These are phyloP conservation scores for Trematosphaeria pertusa DNA, from an alignment of 2,329 filamentous ascomycete species.

Conservation along the genomic window DNA sequence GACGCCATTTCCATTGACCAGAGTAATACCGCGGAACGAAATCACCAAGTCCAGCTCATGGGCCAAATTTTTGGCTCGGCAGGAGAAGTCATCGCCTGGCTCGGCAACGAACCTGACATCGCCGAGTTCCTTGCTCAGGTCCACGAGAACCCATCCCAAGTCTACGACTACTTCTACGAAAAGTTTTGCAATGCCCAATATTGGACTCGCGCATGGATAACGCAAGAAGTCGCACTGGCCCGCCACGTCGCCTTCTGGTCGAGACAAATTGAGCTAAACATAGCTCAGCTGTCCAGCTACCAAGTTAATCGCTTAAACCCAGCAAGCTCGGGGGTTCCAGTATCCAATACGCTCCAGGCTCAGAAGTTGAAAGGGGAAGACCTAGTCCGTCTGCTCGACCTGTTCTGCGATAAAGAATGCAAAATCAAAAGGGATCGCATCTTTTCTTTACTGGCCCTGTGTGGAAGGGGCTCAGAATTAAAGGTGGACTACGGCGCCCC, in stretches of 20 bases:
- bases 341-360: neutral
- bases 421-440: neutral
- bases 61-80: neutral
- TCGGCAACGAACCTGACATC: neutral
- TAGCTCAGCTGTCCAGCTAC: no score
- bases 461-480: neutral
- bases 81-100: neutral
- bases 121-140: neutral
- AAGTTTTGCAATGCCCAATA: neutral
- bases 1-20: neutral
- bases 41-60: neutral
- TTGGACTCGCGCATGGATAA: constrained; percentile 12
- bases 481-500: constrained; percentile 1
- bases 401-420: constrained; percentile 1
- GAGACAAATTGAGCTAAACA: no score
- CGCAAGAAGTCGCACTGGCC: constrained; percentile 8
- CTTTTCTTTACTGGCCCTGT: constrained; percentile 2
- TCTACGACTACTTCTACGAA: neutral
- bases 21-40: neutral
- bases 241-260: constrained; percentile 3
- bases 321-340: neutral
- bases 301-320: neutral
- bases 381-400: neutral
- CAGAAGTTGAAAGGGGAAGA: neutral
- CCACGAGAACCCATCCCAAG: neutral